Base-by-base conservation (phyloP, 75 land plant genomes). In the Pinus taeda region DNA sequence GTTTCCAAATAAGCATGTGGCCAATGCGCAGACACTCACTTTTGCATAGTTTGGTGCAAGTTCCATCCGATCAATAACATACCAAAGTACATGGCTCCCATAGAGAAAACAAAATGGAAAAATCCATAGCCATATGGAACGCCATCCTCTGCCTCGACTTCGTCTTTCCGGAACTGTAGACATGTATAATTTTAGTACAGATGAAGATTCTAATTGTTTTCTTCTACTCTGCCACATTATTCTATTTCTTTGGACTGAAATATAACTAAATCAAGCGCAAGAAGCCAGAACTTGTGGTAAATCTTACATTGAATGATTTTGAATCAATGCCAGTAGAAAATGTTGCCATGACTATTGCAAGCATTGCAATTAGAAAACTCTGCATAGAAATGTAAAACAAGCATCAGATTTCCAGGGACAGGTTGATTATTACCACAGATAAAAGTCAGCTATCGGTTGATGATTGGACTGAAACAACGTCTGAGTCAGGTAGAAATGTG, bases 291-390 rank as follows among this genome's bases (percentile, higher is more conserved):
- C 4, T 39, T 39, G 42, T 39, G 5, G 42, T 39, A 39, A 13
- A 37, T 17, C 11, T 30, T 79, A 97, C 99, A 89, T 90, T 85
- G 77, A 97, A 94, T 73, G 89, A 82, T 78, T 88, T 75, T 1
- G 98, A 94, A 49, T 97, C 99, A 26, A 93, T 88, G 57, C 99
- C 99, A 15, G 99, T 92, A n/a, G 99, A 89, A 80, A 94, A 95
- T 20, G 98, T 97, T 73, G 98, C 93, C 21, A 97, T 85, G 1
- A 91, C 92, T 18, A 97, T 92, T 4, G 90, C 93, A 60, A 87
- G 76, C 29, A 97, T 61, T 12, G 95, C 99, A 81, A 97, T 84
- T 7, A 89, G 39, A 76, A 97, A 97, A 83, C 99, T 93, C 99
- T 97, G 94, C 62, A 73, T 57, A n/a, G 29, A 53, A 22, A 79